Evolutionary conservation across 352 stramenopile genomes (phyloP), one percentile per base, ranked within the genome.

Genomic region (Blastocystis sp.): DNA sequence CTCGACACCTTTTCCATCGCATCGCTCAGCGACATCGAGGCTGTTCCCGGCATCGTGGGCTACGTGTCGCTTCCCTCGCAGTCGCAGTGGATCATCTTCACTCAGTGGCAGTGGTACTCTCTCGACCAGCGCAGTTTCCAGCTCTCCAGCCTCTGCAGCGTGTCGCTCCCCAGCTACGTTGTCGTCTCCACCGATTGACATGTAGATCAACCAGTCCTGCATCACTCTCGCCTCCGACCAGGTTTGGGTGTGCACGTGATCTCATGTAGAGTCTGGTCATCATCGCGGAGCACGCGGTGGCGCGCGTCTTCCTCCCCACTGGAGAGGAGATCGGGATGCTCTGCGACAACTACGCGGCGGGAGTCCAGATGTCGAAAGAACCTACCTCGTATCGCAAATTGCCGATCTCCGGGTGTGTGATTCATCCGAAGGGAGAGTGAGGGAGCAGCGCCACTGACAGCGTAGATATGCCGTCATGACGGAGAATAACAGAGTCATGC

Each of bases 401-500:
- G 2, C 73, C 73, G 20, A 66, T 84, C 47, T 18, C 41, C n/a
- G 39, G 43, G 8, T 43, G 53, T 43, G 15, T 84, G 2, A 66
- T 84, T 3, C 37, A 84, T 84, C 73, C 73, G 20, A n/a, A 84
- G 26, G 47, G 43, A 20, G 47, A 73, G 62, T 73, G 39, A 41
- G 62, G 47, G 26, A 45, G 20, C 9, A 9, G 62, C 15, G 23
- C 26, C 7, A 41, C 26, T 15, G 41, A 37, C 41, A 43, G 29
- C 9, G 62, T 43, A 41, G 56, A 41, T 84, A 64, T 5, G 73
- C 73, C 26, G 45, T 69, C 15, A 84, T 84, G 73, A 26, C 68
- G 9, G 73, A 84, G 26, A 41, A 68, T 13, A 84, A 84, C 39
- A n/a, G 73, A 20, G 50, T 84, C 26, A 34, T 84, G 73, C 73